Conservation (phyloP, 441 rosid species). For the Dalechampia spathulata region DNA sequence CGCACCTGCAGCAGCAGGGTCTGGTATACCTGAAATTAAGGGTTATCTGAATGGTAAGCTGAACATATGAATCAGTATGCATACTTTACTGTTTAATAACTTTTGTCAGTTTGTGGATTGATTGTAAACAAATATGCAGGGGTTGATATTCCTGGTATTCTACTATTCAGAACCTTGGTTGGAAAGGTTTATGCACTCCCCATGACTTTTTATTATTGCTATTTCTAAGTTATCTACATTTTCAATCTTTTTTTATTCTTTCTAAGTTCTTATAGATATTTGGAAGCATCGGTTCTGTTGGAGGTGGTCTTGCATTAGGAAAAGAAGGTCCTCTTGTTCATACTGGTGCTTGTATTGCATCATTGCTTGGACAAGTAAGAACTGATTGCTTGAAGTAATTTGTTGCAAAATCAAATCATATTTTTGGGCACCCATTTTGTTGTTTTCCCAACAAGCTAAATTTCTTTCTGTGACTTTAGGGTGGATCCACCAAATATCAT, state of each 20-base stretch:
- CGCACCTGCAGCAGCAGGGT: conserved; percentile 97
- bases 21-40: conserved; percentile 98
- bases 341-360: conserved; percentile 97
- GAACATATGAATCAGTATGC: background rate
- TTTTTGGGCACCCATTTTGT: background rate
- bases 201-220: conserved; percentile 4
- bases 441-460: background rate
- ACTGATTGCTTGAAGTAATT: background rate
- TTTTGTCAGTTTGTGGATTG: conserved; percentile 8
- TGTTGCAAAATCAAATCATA: conserved; percentile 1
- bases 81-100: background rate
- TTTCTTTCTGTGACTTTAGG: conserved; percentile 40
- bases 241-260: conserved; percentile 14
- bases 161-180: conserved; percentile 90
- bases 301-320: conserved; percentile 97
- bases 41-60: conserved; percentile 88
- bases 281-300: conserved; percentile 98
- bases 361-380: conserved; percentile 93
- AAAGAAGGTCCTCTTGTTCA: conserved; percentile 99
- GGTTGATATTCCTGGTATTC: conserved; percentile 81
- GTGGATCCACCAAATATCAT: conserved; percentile 95
- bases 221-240: background rate
- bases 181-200: conserved; percentile 62
- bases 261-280: conserved; percentile 56
- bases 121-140: conserved; percentile 35